Conservation (phyloP, 2,329 filamentous ascomycete species). For the Scedosporium aurantiacum region DNA sequence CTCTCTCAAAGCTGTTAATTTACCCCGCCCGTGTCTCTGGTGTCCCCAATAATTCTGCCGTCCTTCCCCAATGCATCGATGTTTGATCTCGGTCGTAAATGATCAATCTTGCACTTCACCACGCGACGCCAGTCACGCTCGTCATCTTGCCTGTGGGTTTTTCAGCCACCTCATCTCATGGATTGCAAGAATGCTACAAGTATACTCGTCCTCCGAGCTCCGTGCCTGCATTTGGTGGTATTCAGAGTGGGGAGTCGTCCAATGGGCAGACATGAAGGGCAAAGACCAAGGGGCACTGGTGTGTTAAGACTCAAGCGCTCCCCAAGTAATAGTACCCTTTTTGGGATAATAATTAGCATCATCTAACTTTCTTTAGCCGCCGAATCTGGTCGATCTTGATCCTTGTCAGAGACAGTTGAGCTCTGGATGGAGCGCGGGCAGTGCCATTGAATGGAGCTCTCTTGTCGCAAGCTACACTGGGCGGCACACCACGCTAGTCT, state of each 20-base stretch:
- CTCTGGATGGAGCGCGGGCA: neutral
- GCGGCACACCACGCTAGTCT: too few species aligned
- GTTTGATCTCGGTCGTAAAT: neutral
- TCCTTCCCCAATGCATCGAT: neutral
- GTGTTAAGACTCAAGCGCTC: neutral
- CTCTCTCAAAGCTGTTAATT: neutral
- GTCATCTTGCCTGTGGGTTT: neutral
- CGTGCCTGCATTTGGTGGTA: neutral
- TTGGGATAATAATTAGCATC: neutral
- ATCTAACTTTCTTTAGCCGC: constrained; percentile 5
- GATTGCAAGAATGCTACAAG: neutral
- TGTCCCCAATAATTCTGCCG: neutral
- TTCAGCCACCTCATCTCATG: neutral
- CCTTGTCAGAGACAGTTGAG: neutral
- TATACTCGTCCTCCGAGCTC: neutral
- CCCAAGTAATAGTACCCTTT: neutral
- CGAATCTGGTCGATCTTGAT: constrained; percentile 2
- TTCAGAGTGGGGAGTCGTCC: neutral
- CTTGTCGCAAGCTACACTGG: neutral
- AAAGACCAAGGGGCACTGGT: neutral
- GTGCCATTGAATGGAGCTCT: neutral
- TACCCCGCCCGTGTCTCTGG: constrained; percentile 2
- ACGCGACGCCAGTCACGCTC: neutral
- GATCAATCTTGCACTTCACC: neutral
- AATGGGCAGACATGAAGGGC: neutral